A percentile compares a stretch with the other conserved stretches of the same genome.
These are phyloP conservation scores for Inga laurina DNA, from an alignment of 306 rosid genomes.

Conservation along the genomic window DNA sequence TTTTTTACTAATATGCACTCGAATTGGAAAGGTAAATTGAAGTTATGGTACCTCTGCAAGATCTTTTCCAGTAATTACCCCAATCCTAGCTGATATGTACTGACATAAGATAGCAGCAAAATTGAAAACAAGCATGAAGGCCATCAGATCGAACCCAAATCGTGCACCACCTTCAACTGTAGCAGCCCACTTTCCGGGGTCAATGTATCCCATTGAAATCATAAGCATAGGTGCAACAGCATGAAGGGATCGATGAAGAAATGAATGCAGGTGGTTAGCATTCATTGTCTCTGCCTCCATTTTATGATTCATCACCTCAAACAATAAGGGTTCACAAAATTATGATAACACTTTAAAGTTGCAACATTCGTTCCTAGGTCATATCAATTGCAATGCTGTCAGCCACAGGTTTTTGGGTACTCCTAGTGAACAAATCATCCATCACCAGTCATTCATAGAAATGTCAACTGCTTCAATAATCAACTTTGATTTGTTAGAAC, in stretches of 20 bases:
- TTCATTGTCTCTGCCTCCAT: conserved; percentile 53
- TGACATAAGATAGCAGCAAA: conserved; percentile 89
- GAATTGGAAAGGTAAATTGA: conserved; percentile 15
- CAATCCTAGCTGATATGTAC: conserved; percentile 80
- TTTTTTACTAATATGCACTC: background rate
- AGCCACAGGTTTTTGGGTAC: background rate
- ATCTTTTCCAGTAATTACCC: conserved; percentile 73
- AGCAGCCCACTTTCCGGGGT: conserved; percentile 98
- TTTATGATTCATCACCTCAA: conserved; percentile 35
- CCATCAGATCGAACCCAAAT: conserved; percentile 77
- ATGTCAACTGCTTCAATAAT: conserved; percentile 2
- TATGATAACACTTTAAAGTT: conserved; percentile 37
- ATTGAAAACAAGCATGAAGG: conserved; percentile 70
- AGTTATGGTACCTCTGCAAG: conserved; percentile 80
- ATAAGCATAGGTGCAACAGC: conserved; percentile 67
- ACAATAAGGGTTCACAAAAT: conserved; percentile 31
- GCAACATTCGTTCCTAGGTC: conserved; percentile 30
- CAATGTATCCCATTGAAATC: conserved; percentile 83
- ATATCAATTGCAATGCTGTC: conserved; percentile 29
- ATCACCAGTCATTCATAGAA: conserved; percentile 5
- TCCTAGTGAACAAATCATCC: conserved; percentile 7
- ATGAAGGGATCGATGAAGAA: conserved; percentile 57
- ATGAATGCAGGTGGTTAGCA: conserved; percentile 38
- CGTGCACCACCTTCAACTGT: conserved; percentile 84
- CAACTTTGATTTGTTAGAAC: conserved; percentile 19